Conservation (phyloP, 2,329 filamentous ascomycete species). For the Talaromyces sp. region DNA sequence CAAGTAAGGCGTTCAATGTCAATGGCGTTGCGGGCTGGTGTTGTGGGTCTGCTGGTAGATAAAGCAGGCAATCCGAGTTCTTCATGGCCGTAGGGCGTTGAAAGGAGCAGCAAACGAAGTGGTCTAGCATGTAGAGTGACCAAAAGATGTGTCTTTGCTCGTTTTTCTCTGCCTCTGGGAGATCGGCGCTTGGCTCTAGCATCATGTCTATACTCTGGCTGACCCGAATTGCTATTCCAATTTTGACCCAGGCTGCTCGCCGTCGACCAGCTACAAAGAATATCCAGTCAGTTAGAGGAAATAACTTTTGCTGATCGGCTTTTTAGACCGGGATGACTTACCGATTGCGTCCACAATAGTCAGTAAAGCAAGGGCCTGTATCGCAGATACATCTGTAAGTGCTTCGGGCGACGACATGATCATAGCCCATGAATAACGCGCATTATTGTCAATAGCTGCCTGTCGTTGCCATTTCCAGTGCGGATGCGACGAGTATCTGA, state of each 20-base stretch:
- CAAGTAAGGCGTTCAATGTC: constrained; percentile 11
- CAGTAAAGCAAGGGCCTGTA: constrained; percentile 13
- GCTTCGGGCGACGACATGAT: constrained; percentile 14
- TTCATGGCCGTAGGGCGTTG: constrained; percentile 28
- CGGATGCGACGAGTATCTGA: constrained; percentile 25
- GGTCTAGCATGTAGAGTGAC: constrained; percentile 36
- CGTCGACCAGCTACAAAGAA: constrained; percentile 22
- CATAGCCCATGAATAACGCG: constrained; percentile 16
- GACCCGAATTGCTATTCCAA: constrained; percentile 18
- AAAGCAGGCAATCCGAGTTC: constrained; percentile 27
- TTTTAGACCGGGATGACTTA: constrained; percentile 5
- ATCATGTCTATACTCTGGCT: constrained; percentile 31
- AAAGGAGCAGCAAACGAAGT: constrained; percentile 31
- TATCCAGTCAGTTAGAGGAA: not conserved
- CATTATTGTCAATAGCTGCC: constrained; percentile 15
- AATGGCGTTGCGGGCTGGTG: not conserved
- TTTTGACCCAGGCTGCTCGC: constrained; percentile 31
- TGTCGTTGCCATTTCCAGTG: constrained; percentile 13
- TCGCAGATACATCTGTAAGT: constrained; percentile 14
- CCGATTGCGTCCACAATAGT: constrained; percentile 8
- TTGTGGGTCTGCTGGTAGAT: constrained; percentile 19
- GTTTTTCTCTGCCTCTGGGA: constrained; percentile 21
- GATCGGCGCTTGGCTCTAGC: constrained; percentile 20
- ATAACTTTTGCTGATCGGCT: not conserved
- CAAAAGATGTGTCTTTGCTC: constrained; percentile 33